Percentiles rank a stretch among this genome's conserved stretches.
Conservation (phyloP, 495 filamentous ascomycete genomes). For the Podospora sp. region DNA sequence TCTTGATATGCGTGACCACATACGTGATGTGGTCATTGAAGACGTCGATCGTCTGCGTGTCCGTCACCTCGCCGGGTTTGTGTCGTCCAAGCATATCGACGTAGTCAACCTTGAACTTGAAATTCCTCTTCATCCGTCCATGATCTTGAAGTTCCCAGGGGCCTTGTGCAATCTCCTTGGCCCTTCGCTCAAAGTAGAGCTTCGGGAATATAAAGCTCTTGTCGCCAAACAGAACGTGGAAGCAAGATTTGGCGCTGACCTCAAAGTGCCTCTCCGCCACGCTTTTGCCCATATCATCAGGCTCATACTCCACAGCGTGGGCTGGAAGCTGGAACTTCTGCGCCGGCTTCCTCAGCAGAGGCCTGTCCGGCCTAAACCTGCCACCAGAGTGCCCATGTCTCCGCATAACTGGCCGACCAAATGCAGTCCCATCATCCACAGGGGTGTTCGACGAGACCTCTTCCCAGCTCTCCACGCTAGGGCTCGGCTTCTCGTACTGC, state of each 20-base stretch:
- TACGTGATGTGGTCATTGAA: constrained; percentile 96
- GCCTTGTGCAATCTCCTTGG: constrained; percentile 77
- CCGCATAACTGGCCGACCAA: constrained; percentile 44
- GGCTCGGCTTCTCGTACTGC: constrained; percentile 57
- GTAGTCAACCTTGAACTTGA: constrained; percentile 75
- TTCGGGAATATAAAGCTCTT: constrained; percentile 92
- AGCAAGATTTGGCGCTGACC: constrained; percentile 87
- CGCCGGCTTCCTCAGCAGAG: constrained; percentile 51
- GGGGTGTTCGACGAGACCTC: constrained; percentile 71
- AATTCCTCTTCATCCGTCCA: constrained; percentile 71
- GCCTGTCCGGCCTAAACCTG: constrained; percentile 7
- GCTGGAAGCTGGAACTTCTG: constrained; percentile 84
- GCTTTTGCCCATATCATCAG: constrained; percentile 71
- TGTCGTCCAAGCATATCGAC: constrained; percentile 63
- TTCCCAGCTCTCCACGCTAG: constrained; percentile 92
- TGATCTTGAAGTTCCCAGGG: constrained; percentile 76
- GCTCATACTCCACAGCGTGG: constrained; percentile 79
- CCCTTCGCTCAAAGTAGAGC: constrained; percentile 82
- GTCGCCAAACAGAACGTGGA: constrained; percentile 95
- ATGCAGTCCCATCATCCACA: constrained; percentile 56
- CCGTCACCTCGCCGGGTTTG: constrained; percentile 64
- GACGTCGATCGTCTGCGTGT: constrained; percentile 88
- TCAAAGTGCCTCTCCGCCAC: constrained; percentile 78
- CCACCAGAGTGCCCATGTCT: constrained; percentile 27
- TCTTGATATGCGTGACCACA: constrained; percentile 84